Evolutionary conservation across 805 yeast genomes (phyloP), one percentile per base, ranked within the genome.

Genomic region (Saccharomycopsis sp.): DNA sequence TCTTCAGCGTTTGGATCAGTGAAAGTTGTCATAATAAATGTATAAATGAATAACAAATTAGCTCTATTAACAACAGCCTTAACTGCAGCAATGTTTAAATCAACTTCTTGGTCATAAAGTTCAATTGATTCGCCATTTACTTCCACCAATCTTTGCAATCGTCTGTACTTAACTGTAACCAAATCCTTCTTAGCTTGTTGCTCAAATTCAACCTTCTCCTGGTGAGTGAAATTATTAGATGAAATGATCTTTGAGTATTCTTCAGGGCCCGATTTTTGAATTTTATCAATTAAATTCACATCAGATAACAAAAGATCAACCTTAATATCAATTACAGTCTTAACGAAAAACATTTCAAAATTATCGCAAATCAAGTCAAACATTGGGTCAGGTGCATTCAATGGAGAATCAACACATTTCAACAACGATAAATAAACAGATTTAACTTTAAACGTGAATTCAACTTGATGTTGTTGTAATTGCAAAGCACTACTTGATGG

Each of bases 11-110:
- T 72, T 0, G 95, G 95, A 60, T 81, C 81, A 0, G 96, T 83
- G 59, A 93, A 93, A 0, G 97, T 93, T 37, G 87, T 84, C 56
- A 89, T 66, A 1, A 84, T 69, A 59, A 81, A 93, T 59, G 88
- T 90, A 51, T 90, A 63, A 11, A 93, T 65, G 1, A 94, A 82
- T 50, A 93, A 67, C 13, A 85, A 63, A 1, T 95, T 83, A 56
- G 77, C 83, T 39, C 97, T 77, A 0, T 94, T 78, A 4, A 89
- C 62, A 2, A 85, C 81, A 29, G 84, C 71, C 50, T 77, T 77
- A 43, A 93, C 74, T 11, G 94, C 86, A 0, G 96, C 87, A 63
- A 93, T 71, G 35, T 78, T 71, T 41, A 93, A 65, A 6, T 74
- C 68, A 4, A 89, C 74, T 52, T 75, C 79, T 59, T 87, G 96